These are phyloP conservation scores for Casuarina cunninghamiana DNA, from an alignment of 306 rosid genomes.

Conservation along the genomic window DNA sequence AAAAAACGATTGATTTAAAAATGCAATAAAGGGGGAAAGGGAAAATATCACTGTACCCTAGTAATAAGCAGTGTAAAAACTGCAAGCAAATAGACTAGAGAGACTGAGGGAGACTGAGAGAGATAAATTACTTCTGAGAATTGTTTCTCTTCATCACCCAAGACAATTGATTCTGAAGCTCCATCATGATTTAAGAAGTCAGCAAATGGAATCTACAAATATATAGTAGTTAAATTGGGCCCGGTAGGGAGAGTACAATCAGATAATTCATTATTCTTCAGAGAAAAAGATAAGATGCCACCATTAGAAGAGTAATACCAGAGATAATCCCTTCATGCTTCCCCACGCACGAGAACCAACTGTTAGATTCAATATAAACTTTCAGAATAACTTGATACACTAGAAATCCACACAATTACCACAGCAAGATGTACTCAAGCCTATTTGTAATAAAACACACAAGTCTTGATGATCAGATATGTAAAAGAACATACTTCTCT, in stretches of 20 bases:
- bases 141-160: slow-evolving; percentile 62
- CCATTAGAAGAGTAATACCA: slow-evolving; percentile 53
- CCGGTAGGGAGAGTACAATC: background rate
- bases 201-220: slow-evolving; percentile 82
- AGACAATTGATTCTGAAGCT: slow-evolving; percentile 60
- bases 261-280: slow-evolving; percentile 1
- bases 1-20: too few relatives aligned
- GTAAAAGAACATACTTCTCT: background rate
- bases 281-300: slow-evolving; percentile 13
- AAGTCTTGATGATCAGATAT: background rate
- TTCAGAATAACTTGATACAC: slow-evolving; percentile 25
- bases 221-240: slow-evolving; percentile 18
- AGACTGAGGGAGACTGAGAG: slow-evolving; percentile 13
- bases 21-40: background rate
- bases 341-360: slow-evolving; percentile 95
- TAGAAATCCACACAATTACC: background rate
- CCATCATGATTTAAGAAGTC: slow-evolving; percentile 84
- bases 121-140: slow-evolving; percentile 59
- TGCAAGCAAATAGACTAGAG: background rate
- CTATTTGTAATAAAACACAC: background rate
- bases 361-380: slow-evolving; percentile 39
- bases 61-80: background rate
- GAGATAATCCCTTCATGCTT: slow-evolving; percentile 66
- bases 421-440: slow-evolving; percentile 1
- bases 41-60: background rate